phyloP scores from a whole-genome alignment of 2,329 filamentous ascomycete species.

The Emericellopsis cladophorae region DNA sequence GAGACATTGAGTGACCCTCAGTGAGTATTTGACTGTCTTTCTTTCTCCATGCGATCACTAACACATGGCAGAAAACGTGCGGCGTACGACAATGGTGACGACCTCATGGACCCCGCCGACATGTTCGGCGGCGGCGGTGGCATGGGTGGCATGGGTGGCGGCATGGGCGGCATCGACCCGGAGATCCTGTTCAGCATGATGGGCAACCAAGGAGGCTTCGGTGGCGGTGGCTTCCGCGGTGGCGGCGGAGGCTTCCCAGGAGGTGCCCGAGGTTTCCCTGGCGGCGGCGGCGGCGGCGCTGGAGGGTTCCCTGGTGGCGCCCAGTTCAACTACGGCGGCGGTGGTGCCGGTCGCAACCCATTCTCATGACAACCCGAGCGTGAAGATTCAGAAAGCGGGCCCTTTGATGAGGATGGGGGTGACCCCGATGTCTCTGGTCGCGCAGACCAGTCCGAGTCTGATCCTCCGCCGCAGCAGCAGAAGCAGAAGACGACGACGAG shows the following conservation, averaged over 20 bases:
- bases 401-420: conserved; percentile 8
- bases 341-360: conserved; percentile 20
- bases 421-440: conserved; percentile 11
- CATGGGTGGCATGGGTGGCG: conserved; percentile 46
- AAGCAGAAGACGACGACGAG: conserved; percentile 13
- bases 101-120: conserved; percentile 77
- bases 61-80: conserved; percentile 58
- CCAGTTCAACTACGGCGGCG: conserved; percentile 42
- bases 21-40: conserved; percentile 37
- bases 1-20: conserved; percentile 89
- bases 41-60: conserved; percentile 12
- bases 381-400: conserved; percentile 11
- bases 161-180: conserved; percentile 59
- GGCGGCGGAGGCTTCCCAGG: conserved; percentile 36
- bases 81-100: conserved; percentile 83
- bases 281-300: conserved; percentile 14
- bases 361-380: conserved; percentile 37
- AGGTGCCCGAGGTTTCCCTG: conserved; percentile 32
- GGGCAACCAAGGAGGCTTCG: conserved; percentile 49
- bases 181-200: conserved; percentile 79
- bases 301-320: conserved; percentile 38
- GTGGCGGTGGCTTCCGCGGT: conserved; percentile 37
- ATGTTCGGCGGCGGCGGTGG: conserved; percentile 60
- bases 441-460: conserved; percentile 10
- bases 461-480: background rate